These are phyloP conservation scores for Fistulinella staudtii DNA, from an alignment of 1,284 basidiomycete species.

Conservation along the genomic window DNA sequence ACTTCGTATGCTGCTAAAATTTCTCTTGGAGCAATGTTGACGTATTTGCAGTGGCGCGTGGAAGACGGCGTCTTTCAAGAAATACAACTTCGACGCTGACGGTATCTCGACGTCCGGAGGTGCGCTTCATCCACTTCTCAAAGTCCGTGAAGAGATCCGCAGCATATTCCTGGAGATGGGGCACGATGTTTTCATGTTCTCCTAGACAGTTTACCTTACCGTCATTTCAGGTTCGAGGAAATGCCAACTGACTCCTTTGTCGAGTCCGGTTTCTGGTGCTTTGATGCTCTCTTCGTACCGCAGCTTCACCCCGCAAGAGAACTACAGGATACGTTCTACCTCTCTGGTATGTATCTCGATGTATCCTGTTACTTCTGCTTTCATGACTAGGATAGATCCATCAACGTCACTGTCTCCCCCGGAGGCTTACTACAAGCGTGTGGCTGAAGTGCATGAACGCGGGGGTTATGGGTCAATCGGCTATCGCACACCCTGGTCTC, in stretches of 20 bases:
- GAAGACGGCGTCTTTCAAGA: slow-evolving; percentile 92
- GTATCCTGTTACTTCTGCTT: not conserved
- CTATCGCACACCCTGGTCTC: slow-evolving; percentile 95
- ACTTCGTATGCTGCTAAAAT: slow-evolving; percentile 57
- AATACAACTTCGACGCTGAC: slow-evolving; percentile 98
- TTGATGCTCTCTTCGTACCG: slow-evolving; percentile 97
- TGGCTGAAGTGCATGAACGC: slow-evolving; percentile 83
- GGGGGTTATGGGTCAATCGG: slow-evolving; percentile 96
- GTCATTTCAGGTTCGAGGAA: slow-evolving; percentile 80
- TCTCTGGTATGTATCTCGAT: slow-evolving; percentile 61
- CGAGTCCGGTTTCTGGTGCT: slow-evolving; percentile 99
- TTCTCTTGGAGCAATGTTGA: slow-evolving; percentile 4
- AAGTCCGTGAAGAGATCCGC: slow-evolving; percentile 97
- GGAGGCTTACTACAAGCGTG: slow-evolving; percentile 85
- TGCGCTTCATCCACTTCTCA: slow-evolving; percentile 93
- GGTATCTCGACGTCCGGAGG: slow-evolving; percentile 87
- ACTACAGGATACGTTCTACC: slow-evolving; percentile 98
- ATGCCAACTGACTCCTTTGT: slow-evolving; percentile 99
- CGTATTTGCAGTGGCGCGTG: slow-evolving; percentile 69
- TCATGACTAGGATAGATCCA: slow-evolving; percentile 62
- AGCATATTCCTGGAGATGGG: slow-evolving; percentile 99
- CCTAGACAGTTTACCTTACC: slow-evolving; percentile 1
- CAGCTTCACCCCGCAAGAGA: slow-evolving; percentile 99
- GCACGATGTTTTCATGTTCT: slow-evolving; percentile 37
- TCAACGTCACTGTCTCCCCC: slow-evolving; percentile 75